Evolutionary conservation across 2,329 filamentous ascomycete genomes (phyloP), one percentile per base, ranked within the genome.

Genomic region (Penicillium sp.): DNA sequence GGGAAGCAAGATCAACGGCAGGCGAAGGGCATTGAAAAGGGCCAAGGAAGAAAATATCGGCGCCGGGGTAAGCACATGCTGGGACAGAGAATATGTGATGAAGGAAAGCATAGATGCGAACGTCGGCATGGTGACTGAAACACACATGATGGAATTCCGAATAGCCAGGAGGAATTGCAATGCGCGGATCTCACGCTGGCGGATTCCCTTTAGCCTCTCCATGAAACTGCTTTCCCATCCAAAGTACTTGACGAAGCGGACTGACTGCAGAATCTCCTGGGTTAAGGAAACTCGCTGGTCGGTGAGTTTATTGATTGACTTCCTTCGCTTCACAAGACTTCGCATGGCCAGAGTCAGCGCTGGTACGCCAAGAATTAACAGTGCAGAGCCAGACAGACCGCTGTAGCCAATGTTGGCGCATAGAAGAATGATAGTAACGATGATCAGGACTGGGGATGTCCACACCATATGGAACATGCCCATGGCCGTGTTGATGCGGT

Each of bases 71-170:
- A 97, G 81, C 26, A 72, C 71, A 63, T 91, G 87, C 57, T 88
- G 79, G 1, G 83, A 78, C n/a, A 84, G 71, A 1, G 81, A 81
- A 63, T 82, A 86, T 0, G 90, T 93, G 72, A 97, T 93, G 71
- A 97, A 97, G 0, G 93, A 85, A 42, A 97, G 73, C 91, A 97
- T 97, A 1, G 92, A 95, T 0, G 93, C 91, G 64, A 97, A 97
- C 53, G 96, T 89, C 6, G 94, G 93, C 67, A 96, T 82, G 0
- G 90, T 74, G 81, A 96, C 84, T 66, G 89, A 89, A 50, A 94
- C 79, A 12, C 90, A 88, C 71, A 91, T 88, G 75, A 96, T 91
- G 43, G 81, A 90, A 69, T 95, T 95, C 64, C 91, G 84, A 62
- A 95, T 90, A 1, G 89, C 84, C 26, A 97, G 77, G 47, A 97